Evolutionary conservation across 148 eudicot genomes (phyloP), one percentile per base, ranked within the genome.

Genomic region (Persicaria maculosa): DNA sequence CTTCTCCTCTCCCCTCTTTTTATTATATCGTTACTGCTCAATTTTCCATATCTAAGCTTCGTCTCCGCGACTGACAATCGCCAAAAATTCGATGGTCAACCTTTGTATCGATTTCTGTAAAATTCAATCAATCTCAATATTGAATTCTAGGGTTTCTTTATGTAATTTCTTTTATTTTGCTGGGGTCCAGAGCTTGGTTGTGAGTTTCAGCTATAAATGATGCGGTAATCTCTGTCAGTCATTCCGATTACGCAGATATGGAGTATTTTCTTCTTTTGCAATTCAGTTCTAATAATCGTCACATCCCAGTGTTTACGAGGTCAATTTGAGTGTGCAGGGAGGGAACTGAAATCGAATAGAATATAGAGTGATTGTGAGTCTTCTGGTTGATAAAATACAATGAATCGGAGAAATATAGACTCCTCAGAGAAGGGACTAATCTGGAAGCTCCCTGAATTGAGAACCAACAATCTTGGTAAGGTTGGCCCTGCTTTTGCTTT

Each of bases 401-500:
- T 31, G 73, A 59, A 64, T n/a, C 69, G 72, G 44, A 74, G 74
- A 47, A 48, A 45, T 43, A 46, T 80, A 57, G 79, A 75, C 3
- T 47, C 7, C 47, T 44, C 20, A 7, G 90, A 80, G 8, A 84
- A 78, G 77, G 96, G 96, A 1, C 71, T 90, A 19, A 50, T 90
- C 12, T 90, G 96, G 96, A 90, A 80, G 80, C 86, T 90, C 20
- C 96, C 92, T 14, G 77, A 54, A 4, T 20, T 86, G 25, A 82
- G 72, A 55, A 76, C 81, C 47, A 81, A 77, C n/a, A 81, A 86
- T 11, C 47, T 88, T 40, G 96, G 96, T 16, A 86, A 80, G 57
- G 47, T 88, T 46, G 96, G 92, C 1, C 96, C 96, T 20, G 90
- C 77, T 80, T 90, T 90, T 47, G 92, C 89, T 46, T 12, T 86